A percentile compares a stretch with the other conserved stretches of the same genome.
Evolutionary conservation across 805 yeast genomes (phyloP).

Genomic region (Lipomyces starkeyi): DNA sequence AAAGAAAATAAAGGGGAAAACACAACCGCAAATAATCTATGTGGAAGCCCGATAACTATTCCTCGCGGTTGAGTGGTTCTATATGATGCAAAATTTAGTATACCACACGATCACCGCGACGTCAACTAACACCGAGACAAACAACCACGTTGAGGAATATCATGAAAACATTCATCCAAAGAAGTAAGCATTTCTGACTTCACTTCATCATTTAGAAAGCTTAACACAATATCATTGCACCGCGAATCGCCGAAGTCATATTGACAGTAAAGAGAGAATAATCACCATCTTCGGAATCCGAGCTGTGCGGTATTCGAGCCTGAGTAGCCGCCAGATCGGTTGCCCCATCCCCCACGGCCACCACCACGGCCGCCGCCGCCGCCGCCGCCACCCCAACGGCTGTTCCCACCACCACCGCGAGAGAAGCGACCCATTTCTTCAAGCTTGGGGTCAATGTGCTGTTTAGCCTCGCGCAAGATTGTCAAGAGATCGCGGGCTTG

Average conservation of each 20-base stretch:
- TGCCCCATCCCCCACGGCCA: constrained; percentile 50
- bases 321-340: constrained; percentile 41
- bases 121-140: neutral
- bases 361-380: constrained; percentile 58
- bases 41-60: neutral
- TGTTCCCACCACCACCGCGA: constrained; percentile 69
- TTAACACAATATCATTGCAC: neutral
- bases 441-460: constrained; percentile 80
- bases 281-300: constrained; percentile 47
- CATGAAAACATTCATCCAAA: neutral
- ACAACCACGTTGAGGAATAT: neutral
- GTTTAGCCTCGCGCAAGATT: constrained; percentile 95
- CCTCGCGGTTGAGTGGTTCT: neutral
- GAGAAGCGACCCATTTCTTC: constrained; percentile 76
- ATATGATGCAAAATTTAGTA: neutral
- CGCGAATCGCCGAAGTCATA: neutral
- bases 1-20: neutral
- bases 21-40: neutral
- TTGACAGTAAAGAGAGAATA: neutral
- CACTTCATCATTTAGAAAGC: neutral
- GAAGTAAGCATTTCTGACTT: neutral
- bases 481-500: constrained; percentile 89
- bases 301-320: constrained; percentile 53
- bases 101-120: neutral
- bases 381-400: constrained; percentile 57